Conservation (phyloP, 352 stramenopile species). For the Globisporangium alternatum region DNA sequence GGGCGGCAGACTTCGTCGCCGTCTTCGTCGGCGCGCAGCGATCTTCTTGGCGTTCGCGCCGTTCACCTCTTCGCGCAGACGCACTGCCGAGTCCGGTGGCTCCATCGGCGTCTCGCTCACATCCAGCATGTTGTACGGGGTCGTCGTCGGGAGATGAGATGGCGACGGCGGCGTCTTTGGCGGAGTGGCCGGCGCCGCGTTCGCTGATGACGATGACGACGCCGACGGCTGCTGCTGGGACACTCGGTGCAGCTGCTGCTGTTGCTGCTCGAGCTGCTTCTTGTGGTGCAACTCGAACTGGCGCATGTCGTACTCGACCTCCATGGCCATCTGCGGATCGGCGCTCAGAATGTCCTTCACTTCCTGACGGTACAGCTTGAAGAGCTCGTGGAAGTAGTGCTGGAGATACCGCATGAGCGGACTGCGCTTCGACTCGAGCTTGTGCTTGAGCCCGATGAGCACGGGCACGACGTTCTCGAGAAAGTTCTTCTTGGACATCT, state of each 20-base stretch:
- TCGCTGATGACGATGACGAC: not conserved
- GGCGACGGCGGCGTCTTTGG: slow-evolving; percentile 29
- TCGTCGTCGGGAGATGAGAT: slow-evolving; percentile 14
- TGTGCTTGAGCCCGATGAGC: slow-evolving; percentile 94
- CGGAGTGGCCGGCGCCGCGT: slow-evolving; percentile 3
- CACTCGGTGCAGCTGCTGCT: slow-evolving; percentile 25
- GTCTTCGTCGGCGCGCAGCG: slow-evolving; percentile 18
- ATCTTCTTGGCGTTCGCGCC: slow-evolving; percentile 26
- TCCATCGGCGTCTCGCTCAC: slow-evolving; percentile 34
- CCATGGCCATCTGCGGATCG: slow-evolving; percentile 92
- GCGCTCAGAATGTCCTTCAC: slow-evolving; percentile 92
- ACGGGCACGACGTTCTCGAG: slow-evolving; percentile 96
- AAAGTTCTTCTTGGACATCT: slow-evolving; percentile 97
- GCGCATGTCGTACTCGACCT: slow-evolving; percentile 95
- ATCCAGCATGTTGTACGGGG: slow-evolving; percentile 31
- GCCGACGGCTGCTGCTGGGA: not conserved
- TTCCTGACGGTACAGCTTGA: slow-evolving; percentile 91
- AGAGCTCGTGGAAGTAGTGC: slow-evolving; percentile 93
- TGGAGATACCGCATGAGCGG: slow-evolving; percentile 93
- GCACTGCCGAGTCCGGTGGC: slow-evolving; percentile 16
- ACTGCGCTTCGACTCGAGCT: slow-evolving; percentile 92
- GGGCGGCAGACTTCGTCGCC: slow-evolving; percentile 46
- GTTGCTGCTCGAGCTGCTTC: slow-evolving; percentile 35
- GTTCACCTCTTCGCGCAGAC: slow-evolving; percentile 29
- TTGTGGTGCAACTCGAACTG: slow-evolving; percentile 72